Percentiles rank a stretch among this genome's conserved stretches.
phyloP scores from a whole-genome alignment of 108 stramenopile genomes.

The Cyclotella sp. region DNA sequence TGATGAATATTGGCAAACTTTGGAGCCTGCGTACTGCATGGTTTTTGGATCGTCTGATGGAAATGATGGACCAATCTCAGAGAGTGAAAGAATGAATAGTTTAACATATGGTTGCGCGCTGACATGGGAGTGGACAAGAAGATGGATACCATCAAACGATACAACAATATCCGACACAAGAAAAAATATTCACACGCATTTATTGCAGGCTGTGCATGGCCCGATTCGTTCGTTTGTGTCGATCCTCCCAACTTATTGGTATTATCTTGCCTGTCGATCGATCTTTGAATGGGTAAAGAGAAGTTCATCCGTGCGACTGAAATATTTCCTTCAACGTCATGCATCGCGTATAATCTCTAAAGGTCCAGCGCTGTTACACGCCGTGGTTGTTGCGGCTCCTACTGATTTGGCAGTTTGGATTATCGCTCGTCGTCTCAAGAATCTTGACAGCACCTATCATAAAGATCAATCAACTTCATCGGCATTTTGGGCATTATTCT shows the following conservation, averaged over 20 bases:
- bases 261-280: slow-evolving; percentile 58
- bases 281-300: slow-evolving; percentile 41
- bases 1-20: slow-evolving; percentile 91
- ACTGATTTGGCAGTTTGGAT: slow-evolving; percentile 78
- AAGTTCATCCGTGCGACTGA: neutral
- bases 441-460: neutral
- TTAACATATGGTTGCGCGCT: slow-evolving; percentile 57
- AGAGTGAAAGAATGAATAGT: neutral
- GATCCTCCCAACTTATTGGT: slow-evolving; percentile 76
- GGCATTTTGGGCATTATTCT: slow-evolving; percentile 52
- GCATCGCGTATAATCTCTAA: slow-evolving; percentile 68
- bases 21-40: slow-evolving; percentile 89
- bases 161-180: slow-evolving; percentile 5
- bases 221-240: slow-evolving; percentile 82
- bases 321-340: slow-evolving; percentile 47
- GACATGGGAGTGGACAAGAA: slow-evolving; percentile 92
- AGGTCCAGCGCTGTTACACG: slow-evolving; percentile 78
- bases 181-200: slow-evolving; percentile 16
- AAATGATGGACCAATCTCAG: neutral
- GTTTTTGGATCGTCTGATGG: slow-evolving; percentile 46
- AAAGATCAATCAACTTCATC: slow-evolving; percentile 19
- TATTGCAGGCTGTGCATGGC: slow-evolving; percentile 60
- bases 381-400: slow-evolving; percentile 72
- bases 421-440: slow-evolving; percentile 56
- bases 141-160: slow-evolving; percentile 33